Base-by-base conservation (phyloP, 1,139 yeast species). In the Wickerhamiella pararugosa region DNA sequence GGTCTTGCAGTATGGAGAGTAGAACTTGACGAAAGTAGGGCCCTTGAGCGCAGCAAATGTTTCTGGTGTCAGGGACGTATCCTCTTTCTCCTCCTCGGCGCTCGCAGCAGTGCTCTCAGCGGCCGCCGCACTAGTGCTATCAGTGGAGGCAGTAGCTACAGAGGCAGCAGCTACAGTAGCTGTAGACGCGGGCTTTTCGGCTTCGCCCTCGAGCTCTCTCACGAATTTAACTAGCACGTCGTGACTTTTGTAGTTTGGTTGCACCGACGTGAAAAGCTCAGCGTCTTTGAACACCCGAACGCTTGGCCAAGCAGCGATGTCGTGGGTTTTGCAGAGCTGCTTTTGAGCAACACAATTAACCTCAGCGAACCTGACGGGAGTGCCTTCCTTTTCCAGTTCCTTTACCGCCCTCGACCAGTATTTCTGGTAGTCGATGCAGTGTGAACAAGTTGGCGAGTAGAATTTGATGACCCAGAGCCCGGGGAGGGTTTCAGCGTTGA, bases 11-110 rank as follows among this genome's bases (percentile, higher is more conserved):
- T 54, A 48, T 2, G 68, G 66, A 1, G 64, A 59, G 46, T 55
- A 61, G 47, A 65, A 64, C 51, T 62, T 62, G 54, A 66, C 50
- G 43, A 66, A 51, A 67, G 69, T 66, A 6, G 63, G 60, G 35
- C 60, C 59, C 15, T 48, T 44, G 29, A 49, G 36, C 4, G 25
- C 50, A 42, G 34, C 48, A 3, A 45, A 49, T 2, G 32, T 33
- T 9, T 44, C 38, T 25, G 41, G 9, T 4, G 36, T 33, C 15
- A 40, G 38, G 30, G 35, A 15, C 7, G 3, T 30, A 4, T 29
- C 11, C 5, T 32, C 41, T 9, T 8, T 8, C 3, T n/a, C 34
- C 7, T 10, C 21, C n/a, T 7, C 34, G 7, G 3, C 15, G 4
- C 11, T 10, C 15, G 9, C n/a, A 25, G 25, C 40, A 5, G 36